phyloP scores from a whole-genome alignment of 306 rosid species.

The Citrullus mucosospermus region DNA sequence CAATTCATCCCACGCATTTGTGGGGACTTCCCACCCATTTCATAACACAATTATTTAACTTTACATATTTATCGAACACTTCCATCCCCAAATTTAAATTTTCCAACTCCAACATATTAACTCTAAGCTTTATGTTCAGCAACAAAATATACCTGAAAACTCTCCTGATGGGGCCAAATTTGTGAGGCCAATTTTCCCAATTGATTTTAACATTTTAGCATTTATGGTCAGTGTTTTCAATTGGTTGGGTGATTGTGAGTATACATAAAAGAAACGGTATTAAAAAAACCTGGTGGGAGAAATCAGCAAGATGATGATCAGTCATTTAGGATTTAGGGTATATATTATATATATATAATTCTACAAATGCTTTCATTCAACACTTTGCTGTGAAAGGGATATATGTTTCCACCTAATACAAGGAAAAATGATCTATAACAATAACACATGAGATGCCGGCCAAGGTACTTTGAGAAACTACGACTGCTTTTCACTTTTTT shows the following conservation, averaged over 20 bases:
- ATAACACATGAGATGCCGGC: not conserved
- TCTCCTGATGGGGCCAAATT: not conserved
- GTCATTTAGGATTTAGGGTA: not conserved
- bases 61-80: too few species aligned
- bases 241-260: not conserved
- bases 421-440: not conserved
- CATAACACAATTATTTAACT: too few species aligned
- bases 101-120: too few species aligned
- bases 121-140: not conserved
- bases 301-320: not conserved
- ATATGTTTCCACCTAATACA: not conserved
- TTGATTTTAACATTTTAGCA: not conserved
- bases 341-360: not conserved
- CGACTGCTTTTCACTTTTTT: not conserved
- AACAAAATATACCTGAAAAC: not conserved
- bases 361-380: conserved; percentile 4
- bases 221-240: not conserved
- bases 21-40: too few species aligned
- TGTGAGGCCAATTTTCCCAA: not conserved
- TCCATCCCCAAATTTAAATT: too few species aligned
- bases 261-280: not conserved
- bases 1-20: not conserved
- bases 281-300: not conserved
- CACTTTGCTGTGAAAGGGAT: not conserved
- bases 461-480: not conserved